Conservation (phyloP, 139 green algal genomes). For the Chlorella ohadii region DNA sequence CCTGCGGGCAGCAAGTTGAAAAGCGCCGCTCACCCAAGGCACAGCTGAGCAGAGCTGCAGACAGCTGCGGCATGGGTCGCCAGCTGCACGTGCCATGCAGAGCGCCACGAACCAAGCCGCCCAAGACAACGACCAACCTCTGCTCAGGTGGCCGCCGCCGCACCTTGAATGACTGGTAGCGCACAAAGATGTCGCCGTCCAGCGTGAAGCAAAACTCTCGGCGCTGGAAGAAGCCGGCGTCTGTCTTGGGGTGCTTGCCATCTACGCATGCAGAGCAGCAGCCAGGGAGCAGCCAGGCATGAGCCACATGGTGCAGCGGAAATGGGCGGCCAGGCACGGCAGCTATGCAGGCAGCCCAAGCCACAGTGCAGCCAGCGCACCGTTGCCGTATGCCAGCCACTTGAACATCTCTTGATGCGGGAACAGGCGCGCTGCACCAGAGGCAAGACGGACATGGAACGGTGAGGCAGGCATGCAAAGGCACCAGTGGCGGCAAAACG, state of each 20-base stretch:
- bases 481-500: neutral
- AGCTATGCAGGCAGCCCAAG: neutral
- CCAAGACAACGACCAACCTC: too few relatives aligned
- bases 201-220: conserved; percentile 99
- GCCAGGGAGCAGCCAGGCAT: neutral
- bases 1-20: conserved; percentile 47
- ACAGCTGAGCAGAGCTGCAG: neutral
- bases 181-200: conserved; percentile 96
- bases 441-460: neutral
- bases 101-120: too few relatives aligned
- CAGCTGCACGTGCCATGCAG: too few relatives aligned
- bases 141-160: neutral
- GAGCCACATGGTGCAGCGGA: neutral
- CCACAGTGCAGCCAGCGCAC: conserved; percentile 50
- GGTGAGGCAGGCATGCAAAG: too few relatives aligned
- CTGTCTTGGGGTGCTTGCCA: conserved; percentile 78
- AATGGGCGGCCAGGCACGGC: too few relatives aligned
- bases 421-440: conserved; percentile 61
- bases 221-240: conserved; percentile 76
- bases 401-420: conserved; percentile 83
- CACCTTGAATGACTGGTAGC: conserved; percentile 98
- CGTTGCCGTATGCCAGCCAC: conserved; percentile 95
- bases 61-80: neutral
- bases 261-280: conserved; percentile 43
- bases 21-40: too few relatives aligned